A percentile compares a stretch with the other conserved stretches of the same genome.
These are phyloP conservation scores for Mycena olivaceomarginata DNA, from an alignment of 768 basidiomycete species.

Conservation along the genomic window DNA sequence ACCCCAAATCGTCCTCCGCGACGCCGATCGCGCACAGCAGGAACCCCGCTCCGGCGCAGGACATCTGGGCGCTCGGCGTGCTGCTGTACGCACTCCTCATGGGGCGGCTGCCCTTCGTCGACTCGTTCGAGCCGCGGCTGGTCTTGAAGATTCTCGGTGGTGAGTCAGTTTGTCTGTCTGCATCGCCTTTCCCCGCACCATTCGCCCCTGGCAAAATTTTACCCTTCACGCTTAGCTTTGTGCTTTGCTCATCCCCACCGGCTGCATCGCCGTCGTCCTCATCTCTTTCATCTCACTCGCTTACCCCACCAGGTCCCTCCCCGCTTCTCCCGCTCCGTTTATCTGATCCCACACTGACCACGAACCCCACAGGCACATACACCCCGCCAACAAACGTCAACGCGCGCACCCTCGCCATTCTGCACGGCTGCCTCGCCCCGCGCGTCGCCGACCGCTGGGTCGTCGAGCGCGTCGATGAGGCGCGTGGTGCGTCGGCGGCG, in stretches of 20 bases:
- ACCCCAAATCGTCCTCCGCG: neutral
- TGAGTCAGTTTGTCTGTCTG: constrained; percentile 50
- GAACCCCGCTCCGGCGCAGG: constrained; percentile 83
- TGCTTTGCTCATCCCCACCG: neutral
- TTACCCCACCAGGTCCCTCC: neutral
- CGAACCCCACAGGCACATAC: constrained; percentile 73
- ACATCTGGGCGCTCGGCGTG: constrained; percentile 97
- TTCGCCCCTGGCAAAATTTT: neutral
- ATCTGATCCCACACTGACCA: neutral
- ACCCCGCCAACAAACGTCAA: constrained; percentile 72
- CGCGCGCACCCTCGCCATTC: constrained; percentile 70
- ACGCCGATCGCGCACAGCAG: constrained; percentile 23
- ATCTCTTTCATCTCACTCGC: neutral
- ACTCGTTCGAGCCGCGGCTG: constrained; percentile 93
- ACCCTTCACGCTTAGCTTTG: neutral
- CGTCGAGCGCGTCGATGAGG: constrained; percentile 87
- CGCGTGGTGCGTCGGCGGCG: constrained; percentile 88
- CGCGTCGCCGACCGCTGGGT: constrained; percentile 82
- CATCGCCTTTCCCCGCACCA: constrained; percentile 15
- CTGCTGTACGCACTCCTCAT: constrained; percentile 91
- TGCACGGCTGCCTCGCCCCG: constrained; percentile 88
- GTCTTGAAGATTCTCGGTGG: constrained; percentile 95
- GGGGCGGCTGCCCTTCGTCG: constrained; percentile 90
- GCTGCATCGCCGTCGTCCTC: neutral
- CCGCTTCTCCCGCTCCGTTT: neutral